Base-by-base conservation (phyloP, 768 basidiomycete genomes). In the Clathrus columnatus region DNA sequence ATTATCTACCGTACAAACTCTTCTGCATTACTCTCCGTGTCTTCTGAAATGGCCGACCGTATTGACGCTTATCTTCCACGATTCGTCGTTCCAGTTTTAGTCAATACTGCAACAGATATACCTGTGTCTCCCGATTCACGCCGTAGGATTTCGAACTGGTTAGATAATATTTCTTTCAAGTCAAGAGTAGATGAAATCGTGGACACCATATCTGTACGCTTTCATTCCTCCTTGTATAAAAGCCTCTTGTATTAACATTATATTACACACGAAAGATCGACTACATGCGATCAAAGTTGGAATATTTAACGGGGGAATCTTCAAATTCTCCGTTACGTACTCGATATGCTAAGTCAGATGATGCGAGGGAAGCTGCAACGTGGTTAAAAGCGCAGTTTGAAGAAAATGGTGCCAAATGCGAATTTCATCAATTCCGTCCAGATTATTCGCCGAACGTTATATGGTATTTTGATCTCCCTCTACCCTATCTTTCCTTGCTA, bases 391-490 rank as follows among this genome's bases (percentile, higher is more conserved):
- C 68, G 16, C 74, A 74, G 50, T 81, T 93, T 50, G 87, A 93
- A 70, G 74, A 73, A 7, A 81, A 82, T 0, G 92, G 93, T 0
- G 91, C 90, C 1, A 68, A 68, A 2, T 95, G 92, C 68, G 74
- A 77, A 56, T 74, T 91, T 27, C 73, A 74, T 61, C 64, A 72
- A 0, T 96, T 92, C 77, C 67, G 83, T 26, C 7, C 43, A 11
- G 89, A 87, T 5, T 93, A 89, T 65, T 77, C 88, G 4, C 92
- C 93, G 8, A 91, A 95, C 64, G 84, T 95, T 46, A 76, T 95
- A 56, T 95, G 91, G 83, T 91, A 73, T n/a, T n/a, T n/a, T n/a
- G n/a, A n/a, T n/a, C n/a, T n/a, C n/a, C n/a, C 51, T 72, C 63
- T 20, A 50, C 24, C 53, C 29, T 28, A 30, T 32, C n/a, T 14